Percentiles rank a stretch among this genome's conserved stretches.
phyloP scores from a whole-genome alignment of 2,329 filamentous ascomycete genomes.

The Xylaria sp. region DNA sequence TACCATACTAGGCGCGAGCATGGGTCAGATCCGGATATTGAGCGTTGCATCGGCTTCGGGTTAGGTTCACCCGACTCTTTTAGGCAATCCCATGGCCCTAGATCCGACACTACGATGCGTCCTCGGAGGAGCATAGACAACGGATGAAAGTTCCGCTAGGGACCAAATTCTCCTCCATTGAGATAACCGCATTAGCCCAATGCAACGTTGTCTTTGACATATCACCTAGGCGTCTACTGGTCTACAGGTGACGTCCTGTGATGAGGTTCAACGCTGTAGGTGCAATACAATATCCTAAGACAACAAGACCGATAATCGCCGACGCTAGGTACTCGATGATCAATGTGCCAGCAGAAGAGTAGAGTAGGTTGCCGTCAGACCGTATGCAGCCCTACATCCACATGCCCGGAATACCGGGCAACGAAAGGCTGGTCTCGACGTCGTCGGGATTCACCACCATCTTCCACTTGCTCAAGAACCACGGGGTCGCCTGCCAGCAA shows the following conservation, averaged over 20 bases:
- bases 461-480: slow-evolving; percentile 40
- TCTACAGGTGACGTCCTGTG: neutral
- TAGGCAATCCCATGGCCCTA: slow-evolving; percentile 24
- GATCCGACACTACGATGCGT: neutral
- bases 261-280: neutral
- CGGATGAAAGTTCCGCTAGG: neutral
- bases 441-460: slow-evolving; percentile 34
- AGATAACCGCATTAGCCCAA: slow-evolving; percentile 13
- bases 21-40: neutral
- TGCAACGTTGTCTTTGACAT: slow-evolving; percentile 8
- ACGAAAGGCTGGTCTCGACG: slow-evolving; percentile 15
- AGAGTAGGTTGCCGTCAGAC: neutral
- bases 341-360: neutral
- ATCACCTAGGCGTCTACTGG: neutral
- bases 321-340: neutral
- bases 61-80: slow-evolving; percentile 32
- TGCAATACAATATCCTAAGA: neutral
- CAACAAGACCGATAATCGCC: too few relatives aligned
- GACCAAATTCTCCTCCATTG: slow-evolving; percentile 39
- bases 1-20: too few relatives aligned
- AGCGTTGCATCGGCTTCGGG: slow-evolving; percentile 4
- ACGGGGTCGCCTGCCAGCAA: slow-evolving; percentile 41
- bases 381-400: slow-evolving; percentile 30
- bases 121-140: neutral
- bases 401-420: slow-evolving; percentile 33